Conservation (phyloP, 441 rosid genomes). For the Hura crepitans region DNA sequence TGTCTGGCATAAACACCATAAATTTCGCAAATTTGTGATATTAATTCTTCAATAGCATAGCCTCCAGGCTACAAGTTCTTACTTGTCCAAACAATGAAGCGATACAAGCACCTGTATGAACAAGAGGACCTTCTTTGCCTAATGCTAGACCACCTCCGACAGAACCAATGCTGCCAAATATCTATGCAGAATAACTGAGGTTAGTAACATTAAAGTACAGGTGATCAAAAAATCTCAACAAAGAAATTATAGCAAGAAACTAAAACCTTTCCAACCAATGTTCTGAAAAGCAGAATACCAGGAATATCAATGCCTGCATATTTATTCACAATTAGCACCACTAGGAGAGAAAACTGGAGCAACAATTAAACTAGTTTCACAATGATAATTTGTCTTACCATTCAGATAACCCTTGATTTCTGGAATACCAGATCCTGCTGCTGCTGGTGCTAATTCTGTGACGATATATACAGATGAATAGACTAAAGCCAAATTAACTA, state of each 20-base stretch:
- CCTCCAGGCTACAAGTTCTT: slow-evolving; percentile 23
- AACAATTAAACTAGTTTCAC: slow-evolving; percentile 7
- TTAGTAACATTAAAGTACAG: slow-evolving; percentile 18
- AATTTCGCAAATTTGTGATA: neutral
- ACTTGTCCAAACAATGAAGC: slow-evolving; percentile 97
- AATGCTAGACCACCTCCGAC: slow-evolving; percentile 98
- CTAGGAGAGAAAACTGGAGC: slow-evolving; percentile 8
- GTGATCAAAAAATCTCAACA: neutral
- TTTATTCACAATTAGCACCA: slow-evolving; percentile 14
- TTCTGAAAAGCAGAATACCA: slow-evolving; percentile 91
- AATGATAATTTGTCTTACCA: slow-evolving; percentile 40
- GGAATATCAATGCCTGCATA: slow-evolving; percentile 78
- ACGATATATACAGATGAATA: slow-evolving; percentile 83
- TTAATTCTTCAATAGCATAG: slow-evolving; percentile 8
- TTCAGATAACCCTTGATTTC: slow-evolving; percentile 97
- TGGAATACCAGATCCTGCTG: slow-evolving; percentile 98
- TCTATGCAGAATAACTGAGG: slow-evolving; percentile 46
- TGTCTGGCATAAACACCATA: slow-evolving; percentile 5
- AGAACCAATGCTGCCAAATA: slow-evolving; percentile 96
- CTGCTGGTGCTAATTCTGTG: slow-evolving; percentile 90
- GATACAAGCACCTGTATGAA: slow-evolving; percentile 96
- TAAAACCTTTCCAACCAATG: slow-evolving; percentile 88
- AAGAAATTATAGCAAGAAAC: slow-evolving; percentile 19
- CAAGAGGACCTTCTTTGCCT: slow-evolving; percentile 99
- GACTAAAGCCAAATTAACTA: slow-evolving; percentile 75